These are phyloP conservation scores for Fusarium chlamydosporum DNA, from an alignment of 2,329 filamentous ascomycete genomes.

Conservation along the genomic window DNA sequence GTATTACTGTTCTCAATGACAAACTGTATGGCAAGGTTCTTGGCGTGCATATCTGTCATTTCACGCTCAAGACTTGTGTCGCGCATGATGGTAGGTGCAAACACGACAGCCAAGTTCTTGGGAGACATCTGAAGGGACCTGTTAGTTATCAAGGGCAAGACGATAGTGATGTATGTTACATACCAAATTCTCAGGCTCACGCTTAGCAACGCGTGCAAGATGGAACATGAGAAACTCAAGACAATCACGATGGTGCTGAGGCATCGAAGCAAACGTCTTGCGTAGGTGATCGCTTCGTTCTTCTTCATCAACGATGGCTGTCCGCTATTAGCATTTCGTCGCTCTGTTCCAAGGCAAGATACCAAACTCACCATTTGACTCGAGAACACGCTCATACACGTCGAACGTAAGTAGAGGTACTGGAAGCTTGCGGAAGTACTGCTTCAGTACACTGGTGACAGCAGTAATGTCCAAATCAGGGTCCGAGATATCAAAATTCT, in stretches of 20 bases:
- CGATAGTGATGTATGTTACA: constrained; percentile 51
- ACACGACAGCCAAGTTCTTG: constrained; percentile 95
- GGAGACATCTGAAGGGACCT: constrained; percentile 81
- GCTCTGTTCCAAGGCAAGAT: background rate
- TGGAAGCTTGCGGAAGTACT: constrained; percentile 96
- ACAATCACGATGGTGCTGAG: constrained; percentile 86
- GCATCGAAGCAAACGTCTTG: constrained; percentile 81
- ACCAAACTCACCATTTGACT: constrained; percentile 76
- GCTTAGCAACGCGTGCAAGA: constrained; percentile 85
- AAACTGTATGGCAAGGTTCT: constrained; percentile 93
- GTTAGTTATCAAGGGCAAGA: constrained; percentile 31
- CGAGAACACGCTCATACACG: constrained; percentile 89
- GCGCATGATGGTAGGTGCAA: constrained; percentile 97
- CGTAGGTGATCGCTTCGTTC: constrained; percentile 80
- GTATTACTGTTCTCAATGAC: constrained; percentile 89
- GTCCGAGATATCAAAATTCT: constrained; percentile 93
- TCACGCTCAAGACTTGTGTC: constrained; percentile 90
- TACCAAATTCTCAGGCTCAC: constrained; percentile 87
- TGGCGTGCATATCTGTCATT: constrained; percentile 95
- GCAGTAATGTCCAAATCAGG: constrained; percentile 95
- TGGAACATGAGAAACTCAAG: constrained; percentile 96
- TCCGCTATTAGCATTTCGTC: constrained; percentile 42
- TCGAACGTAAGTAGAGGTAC: constrained; percentile 91
- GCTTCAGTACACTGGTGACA: constrained; percentile 94
- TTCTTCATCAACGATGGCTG: constrained; percentile 74